A percentile compares a stretch with the other conserved stretches of the same genome.
These are phyloP conservation scores for Debaryomyces robertsiae DNA, from an alignment of 1,139 yeast species.

Conservation along the genomic window DNA sequence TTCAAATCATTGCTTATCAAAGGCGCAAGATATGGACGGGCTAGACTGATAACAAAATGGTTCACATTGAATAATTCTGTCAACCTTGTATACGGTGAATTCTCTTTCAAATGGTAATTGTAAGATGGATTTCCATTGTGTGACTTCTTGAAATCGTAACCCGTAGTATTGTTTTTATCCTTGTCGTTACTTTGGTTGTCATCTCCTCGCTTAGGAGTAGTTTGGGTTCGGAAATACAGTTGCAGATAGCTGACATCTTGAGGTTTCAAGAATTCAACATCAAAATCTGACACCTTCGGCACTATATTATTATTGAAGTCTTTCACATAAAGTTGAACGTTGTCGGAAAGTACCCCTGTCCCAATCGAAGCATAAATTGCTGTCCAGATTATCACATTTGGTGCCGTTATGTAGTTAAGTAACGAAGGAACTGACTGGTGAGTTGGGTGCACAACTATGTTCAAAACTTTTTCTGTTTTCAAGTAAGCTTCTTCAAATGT, in stretches of 20 bases:
- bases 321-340: constrained; percentile 68
- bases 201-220: constrained; percentile 19
- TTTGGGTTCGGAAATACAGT: constrained; percentile 35
- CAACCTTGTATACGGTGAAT: constrained; percentile 79
- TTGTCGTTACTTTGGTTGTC: constrained; percentile 13
- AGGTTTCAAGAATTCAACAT: constrained; percentile 44
- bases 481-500: constrained; percentile 94
- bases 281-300: constrained; percentile 36
- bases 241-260: constrained; percentile 51
- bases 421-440: constrained; percentile 71
- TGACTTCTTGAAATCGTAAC: constrained; percentile 7
- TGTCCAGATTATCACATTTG: constrained; percentile 89
- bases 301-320: constrained; percentile 63
- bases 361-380: constrained; percentile 79
- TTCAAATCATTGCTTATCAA: constrained; percentile 79
- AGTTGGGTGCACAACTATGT: constrained; percentile 88
- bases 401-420: constrained; percentile 89
- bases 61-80: constrained; percentile 94
- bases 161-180: constrained; percentile 2
- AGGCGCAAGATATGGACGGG: constrained; percentile 93
- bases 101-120: constrained; percentile 29
- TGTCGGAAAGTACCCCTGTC: constrained; percentile 61
- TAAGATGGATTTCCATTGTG: constrained; percentile 6
- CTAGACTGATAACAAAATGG: constrained; percentile 84
- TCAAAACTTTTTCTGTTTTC: constrained; percentile 79